A percentile compares a stretch with the other conserved stretches of the same genome.
phyloP scores from a whole-genome alignment of 305 asterid species.

The Fraxinus dipetala region DNA sequence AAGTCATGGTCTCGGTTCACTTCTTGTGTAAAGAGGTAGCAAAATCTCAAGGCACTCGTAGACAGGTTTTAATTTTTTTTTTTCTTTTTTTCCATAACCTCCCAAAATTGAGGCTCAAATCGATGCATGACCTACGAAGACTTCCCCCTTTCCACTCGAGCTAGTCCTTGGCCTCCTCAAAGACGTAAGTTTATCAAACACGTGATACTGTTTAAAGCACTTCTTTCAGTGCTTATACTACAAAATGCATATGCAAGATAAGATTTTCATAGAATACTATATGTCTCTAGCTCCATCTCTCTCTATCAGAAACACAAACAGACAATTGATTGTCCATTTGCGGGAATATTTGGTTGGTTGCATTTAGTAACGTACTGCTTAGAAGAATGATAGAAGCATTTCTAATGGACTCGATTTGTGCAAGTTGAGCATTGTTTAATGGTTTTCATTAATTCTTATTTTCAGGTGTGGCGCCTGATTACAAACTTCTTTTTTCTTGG shows the following conservation, averaged over 20 bases:
- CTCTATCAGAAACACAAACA: background rate
- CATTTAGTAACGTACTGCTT: background rate
- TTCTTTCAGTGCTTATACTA: background rate
- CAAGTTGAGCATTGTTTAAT: slow-evolving; percentile 17
- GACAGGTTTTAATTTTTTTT: background rate
- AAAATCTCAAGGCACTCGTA: background rate
- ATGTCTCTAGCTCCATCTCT: background rate
- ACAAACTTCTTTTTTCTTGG: slow-evolving; percentile 90
- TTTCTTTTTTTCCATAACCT: background rate
- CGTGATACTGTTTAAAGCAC: background rate
- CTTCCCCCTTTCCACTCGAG: background rate
- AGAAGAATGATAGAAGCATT: background rate
- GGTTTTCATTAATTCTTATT: slow-evolving; percentile 20
- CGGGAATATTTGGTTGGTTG: background rate
- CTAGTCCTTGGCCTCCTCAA: background rate
- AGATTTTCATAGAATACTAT: background rate
- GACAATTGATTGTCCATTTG: background rate
- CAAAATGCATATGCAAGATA: background rate
- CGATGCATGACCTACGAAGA: background rate
- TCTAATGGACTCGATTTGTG: slow-evolving; percentile 6
- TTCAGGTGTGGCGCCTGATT: slow-evolving; percentile 76
- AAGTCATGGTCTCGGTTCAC: background rate
- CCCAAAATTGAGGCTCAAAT: background rate
- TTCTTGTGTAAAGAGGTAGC: background rate
- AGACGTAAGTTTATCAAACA: background rate